A percentile compares a stretch with the other conserved stretches of the same genome.
Conservation (phyloP, 2,329 filamentous ascomycete genomes). For the Lachnellula arida region DNA sequence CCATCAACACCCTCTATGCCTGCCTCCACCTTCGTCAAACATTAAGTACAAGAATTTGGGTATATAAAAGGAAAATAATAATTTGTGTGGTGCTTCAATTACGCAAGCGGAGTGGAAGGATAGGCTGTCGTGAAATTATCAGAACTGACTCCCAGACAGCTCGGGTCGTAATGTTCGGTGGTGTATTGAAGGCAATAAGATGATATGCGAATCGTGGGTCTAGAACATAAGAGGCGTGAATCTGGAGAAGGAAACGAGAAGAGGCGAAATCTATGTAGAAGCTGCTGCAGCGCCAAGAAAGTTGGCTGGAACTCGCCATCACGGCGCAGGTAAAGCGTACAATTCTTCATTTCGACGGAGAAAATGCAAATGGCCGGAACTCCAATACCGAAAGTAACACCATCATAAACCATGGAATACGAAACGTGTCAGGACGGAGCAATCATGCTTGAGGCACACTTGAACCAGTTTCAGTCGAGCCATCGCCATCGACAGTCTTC, state of each 20-base stretch:
- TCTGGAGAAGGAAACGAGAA: conserved; percentile 1
- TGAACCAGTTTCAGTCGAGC: conserved; percentile 60
- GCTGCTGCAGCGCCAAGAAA: background rate
- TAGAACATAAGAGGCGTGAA: conserved; percentile 28
- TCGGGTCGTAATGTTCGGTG: conserved; percentile 11
- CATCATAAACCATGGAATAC: conserved; percentile 29
- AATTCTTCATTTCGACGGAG: conserved; percentile 2
- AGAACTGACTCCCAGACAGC: conserved; percentile 14
- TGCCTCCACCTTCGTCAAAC: conserved; percentile 6
- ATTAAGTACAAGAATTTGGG: conserved; percentile 29
- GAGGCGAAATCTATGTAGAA: background rate
- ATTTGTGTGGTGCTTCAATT: conserved; percentile 5
- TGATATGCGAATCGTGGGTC: conserved; percentile 24
- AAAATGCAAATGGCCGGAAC: conserved; percentile 22
- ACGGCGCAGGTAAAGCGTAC: background rate
- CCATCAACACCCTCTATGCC: background rate
- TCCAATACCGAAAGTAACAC: conserved; percentile 25
- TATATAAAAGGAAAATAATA: conserved; percentile 28
- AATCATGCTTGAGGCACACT: conserved; percentile 30
- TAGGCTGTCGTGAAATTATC: conserved; percentile 21
- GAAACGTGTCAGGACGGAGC: conserved; percentile 10
- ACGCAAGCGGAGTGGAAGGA: background rate
- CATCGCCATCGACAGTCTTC: conserved; percentile 91
- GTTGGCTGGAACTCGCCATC: background rate
- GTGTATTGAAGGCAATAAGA: conserved; percentile 12